Evolutionary conservation across 2,329 filamentous ascomycete species (phyloP).

Genomic region (Claviceps purpurea): DNA sequence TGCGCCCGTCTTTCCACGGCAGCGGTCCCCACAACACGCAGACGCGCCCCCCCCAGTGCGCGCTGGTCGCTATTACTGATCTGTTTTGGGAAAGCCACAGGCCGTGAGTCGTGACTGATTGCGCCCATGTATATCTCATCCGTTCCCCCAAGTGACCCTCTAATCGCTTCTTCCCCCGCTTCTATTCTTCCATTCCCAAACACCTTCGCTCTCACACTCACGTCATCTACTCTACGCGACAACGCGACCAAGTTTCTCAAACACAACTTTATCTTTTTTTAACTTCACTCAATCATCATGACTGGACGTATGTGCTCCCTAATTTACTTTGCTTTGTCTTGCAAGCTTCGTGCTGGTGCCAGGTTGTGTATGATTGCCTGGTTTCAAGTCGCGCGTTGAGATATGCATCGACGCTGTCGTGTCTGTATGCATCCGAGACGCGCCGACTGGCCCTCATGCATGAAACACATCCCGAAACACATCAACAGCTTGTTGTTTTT

Average conservation of each 20-base stretch:
- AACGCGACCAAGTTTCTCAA: neutral
- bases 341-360: neutral
- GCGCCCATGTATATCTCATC: no score
- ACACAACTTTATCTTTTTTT: conserved; percentile 7
- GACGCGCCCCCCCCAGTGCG: no score
- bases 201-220: no score
- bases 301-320: conserved; percentile 53
- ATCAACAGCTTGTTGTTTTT: neutral
- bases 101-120: no score
- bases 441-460: neutral
- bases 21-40: no score
- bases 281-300: conserved; percentile 38
- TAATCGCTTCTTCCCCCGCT: no score
- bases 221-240: neutral
- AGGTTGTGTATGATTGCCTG: neutral
- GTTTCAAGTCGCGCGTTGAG: neutral
- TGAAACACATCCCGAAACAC: neutral
- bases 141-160: no score
- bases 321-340: conserved; percentile 5
- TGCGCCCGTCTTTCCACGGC: no score
- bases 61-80: no score
- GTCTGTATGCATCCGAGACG: neutral
- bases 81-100: no score
- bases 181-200: no score
- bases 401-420: neutral